Conservation (phyloP, 2,329 filamentous ascomycete species). For the Microdochium nivale region DNA sequence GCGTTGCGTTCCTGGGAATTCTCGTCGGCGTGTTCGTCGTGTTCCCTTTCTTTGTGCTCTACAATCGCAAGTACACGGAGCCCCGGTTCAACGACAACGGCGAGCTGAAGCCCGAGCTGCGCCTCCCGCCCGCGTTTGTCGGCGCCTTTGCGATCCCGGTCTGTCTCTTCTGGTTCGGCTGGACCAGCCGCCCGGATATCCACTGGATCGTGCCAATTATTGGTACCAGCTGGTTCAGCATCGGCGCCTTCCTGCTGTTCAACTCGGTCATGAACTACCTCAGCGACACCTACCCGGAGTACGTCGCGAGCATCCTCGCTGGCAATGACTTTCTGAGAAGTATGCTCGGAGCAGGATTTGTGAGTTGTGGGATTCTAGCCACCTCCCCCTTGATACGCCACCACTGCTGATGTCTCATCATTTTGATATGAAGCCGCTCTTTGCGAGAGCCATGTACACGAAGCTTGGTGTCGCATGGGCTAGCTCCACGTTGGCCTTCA, state of each 20-base stretch:
- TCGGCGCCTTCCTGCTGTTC: conserved; percentile 15
- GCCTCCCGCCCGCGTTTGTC: conserved; percentile 48
- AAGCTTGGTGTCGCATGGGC: conserved; percentile 13
- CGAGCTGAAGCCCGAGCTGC: conserved; percentile 53
- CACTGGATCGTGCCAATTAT: conserved; percentile 49
- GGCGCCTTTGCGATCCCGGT: conserved; percentile 48
- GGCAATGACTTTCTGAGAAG: conserved; percentile 12
- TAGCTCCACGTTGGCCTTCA: conserved; percentile 11
- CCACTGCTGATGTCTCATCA: too few species aligned
- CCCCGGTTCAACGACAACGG: conserved; percentile 52
- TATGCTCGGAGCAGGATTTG: conserved; percentile 12
- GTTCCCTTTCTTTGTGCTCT: conserved; percentile 48
- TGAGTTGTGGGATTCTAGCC: too few species aligned
- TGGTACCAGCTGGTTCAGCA: conserved; percentile 35
- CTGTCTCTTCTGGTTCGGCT: conserved; percentile 50
- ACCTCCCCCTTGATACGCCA: not conserved
- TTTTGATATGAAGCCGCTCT: too few species aligned
- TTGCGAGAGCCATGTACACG: conserved; percentile 11
- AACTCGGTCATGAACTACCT: conserved; percentile 15
- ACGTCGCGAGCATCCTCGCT: conserved; percentile 13
- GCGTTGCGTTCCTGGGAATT: conserved; percentile 39
- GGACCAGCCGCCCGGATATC: conserved; percentile 40
- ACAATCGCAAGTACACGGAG: conserved; percentile 55
- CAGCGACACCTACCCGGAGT: conserved; percentile 11
- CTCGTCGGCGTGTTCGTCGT: conserved; percentile 38